These are phyloP conservation scores for Calonectria fujianensis DNA, from an alignment of 2,329 filamentous ascomycete species.

Conservation along the genomic window DNA sequence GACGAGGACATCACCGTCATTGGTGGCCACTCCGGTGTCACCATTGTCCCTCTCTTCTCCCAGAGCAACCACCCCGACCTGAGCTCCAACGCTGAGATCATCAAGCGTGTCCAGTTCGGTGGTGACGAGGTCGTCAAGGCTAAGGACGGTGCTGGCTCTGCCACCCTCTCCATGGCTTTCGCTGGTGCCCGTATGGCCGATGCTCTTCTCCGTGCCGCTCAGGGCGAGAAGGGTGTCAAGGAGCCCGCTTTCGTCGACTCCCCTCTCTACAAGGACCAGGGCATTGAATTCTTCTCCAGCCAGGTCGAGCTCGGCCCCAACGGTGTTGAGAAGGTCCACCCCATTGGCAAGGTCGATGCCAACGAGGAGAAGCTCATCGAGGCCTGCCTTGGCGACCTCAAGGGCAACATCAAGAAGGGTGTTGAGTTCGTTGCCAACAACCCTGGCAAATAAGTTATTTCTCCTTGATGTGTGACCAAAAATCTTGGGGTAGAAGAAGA, in stretches of 20 bases:
- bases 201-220: slow-evolving; percentile 91
- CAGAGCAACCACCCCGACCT: slow-evolving; percentile 93
- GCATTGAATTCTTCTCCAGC: slow-evolving; percentile 97
- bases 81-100: slow-evolving; percentile 84
- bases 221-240: slow-evolving; percentile 95
- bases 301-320: slow-evolving; percentile 96
- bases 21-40: slow-evolving; percentile 97
- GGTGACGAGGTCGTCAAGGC: slow-evolving; percentile 99
- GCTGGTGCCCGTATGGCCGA: slow-evolving; percentile 91
- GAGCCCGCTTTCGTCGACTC: slow-evolving; percentile 99
- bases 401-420: slow-evolving; percentile 98
- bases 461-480: slow-evolving; percentile 28
- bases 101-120: slow-evolving; percentile 98
- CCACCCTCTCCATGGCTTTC: slow-evolving; percentile 99
- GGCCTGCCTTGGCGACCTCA: slow-evolving; percentile 87
- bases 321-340: slow-evolving; percentile 95
- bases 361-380: slow-evolving; percentile 94
- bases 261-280: slow-evolving; percentile 98
- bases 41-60: slow-evolving; percentile 97
- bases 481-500: slow-evolving; percentile 35
- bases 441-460: slow-evolving; percentile 73
- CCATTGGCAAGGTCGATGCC: slow-evolving; percentile 88
- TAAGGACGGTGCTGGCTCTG: slow-evolving; percentile 97
- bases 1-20: slow-evolving; percentile 97
- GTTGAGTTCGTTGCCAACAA: slow-evolving; percentile 75